phyloP scores from a whole-genome alignment of 345 rosid genomes.

The Melaleuca quinquenervia region DNA sequence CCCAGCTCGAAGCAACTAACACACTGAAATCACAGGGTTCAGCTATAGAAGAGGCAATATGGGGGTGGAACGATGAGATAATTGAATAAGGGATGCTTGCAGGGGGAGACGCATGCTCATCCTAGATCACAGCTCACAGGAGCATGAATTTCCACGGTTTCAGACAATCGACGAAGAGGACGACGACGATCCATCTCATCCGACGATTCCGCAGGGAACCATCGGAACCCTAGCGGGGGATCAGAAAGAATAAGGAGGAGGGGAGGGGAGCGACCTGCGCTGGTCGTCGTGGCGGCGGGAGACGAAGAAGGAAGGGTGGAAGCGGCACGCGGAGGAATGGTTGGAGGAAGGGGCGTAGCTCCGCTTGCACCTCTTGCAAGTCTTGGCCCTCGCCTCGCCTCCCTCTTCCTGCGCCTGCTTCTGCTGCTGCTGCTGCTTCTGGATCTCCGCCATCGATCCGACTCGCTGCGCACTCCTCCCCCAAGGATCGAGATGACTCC shows the following conservation, averaged over 20 bases:
- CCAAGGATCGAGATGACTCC: no score
- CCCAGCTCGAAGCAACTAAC: not conserved
- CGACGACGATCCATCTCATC: not conserved
- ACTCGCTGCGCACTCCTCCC: no score
- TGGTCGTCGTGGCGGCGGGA: slow-evolving; percentile 98
- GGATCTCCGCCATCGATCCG: not conserved
- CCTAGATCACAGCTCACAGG: not conserved
- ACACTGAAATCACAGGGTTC: not conserved
- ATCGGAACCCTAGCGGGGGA: not conserved
- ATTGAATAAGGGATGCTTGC: not conserved
- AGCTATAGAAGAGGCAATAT: not conserved
- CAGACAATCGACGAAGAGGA: not conserved
- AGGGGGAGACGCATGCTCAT: not conserved
- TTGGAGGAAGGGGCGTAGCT: slow-evolving; percentile 46
- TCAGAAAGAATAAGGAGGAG: not conserved
- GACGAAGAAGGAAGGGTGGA: slow-evolving; percentile 81
- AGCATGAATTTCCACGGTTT: not conserved
- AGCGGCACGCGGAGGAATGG: slow-evolving; percentile 59
- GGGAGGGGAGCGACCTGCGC: slow-evolving; percentile 35
- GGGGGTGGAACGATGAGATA: not conserved
- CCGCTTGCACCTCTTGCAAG: slow-evolving; percentile 63
- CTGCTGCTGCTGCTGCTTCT: not conserved
- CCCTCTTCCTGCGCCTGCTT: not conserved
- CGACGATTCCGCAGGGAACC: not conserved
- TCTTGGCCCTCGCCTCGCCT: slow-evolving; percentile 30